These are phyloP conservation scores for Gypsophila paniculata DNA, from an alignment of 179 eudicot genomes.

Conservation along the genomic window DNA sequence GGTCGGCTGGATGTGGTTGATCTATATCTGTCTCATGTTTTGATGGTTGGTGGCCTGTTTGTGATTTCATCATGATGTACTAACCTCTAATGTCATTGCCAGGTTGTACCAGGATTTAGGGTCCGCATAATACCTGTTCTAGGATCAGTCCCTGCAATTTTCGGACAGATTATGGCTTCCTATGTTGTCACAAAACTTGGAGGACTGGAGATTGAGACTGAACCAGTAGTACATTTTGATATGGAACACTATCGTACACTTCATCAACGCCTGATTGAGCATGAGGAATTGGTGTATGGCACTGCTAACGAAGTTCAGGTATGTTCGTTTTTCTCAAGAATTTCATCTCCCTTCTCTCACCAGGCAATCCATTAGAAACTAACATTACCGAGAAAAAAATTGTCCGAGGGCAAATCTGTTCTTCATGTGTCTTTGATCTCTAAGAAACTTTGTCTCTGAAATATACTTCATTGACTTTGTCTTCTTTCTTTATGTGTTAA, in stretches of 20 bases:
- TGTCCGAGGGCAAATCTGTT: not conserved
- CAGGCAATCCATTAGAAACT: not conserved
- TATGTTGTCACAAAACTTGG: conserved; percentile 83
- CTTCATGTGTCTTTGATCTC: not conserved
- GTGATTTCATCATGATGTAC: too few species aligned
- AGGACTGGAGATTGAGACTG: conserved; percentile 68
- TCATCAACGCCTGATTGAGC: conserved; percentile 94
- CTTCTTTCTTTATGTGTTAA: conserved; percentile 29
- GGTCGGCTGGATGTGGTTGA: not conserved
- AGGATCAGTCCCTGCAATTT: conserved; percentile 94
- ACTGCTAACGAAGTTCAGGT: conserved; percentile 82
- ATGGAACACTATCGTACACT: conserved; percentile 76
- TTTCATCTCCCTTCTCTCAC: not conserved
- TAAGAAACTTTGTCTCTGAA: not conserved
- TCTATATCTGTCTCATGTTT: conserved; percentile 5
- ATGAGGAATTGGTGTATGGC: conserved; percentile 80
- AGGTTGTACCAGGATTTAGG: conserved; percentile 97
- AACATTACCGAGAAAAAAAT: not conserved
- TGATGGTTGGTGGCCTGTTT: too few species aligned
- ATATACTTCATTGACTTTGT: not conserved
- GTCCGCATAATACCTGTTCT: conserved; percentile 95
- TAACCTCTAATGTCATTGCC: conserved; percentile 18
- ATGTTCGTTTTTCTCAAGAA: conserved; percentile 15
- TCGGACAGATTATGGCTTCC: conserved; percentile 98
- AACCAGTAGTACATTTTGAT: conserved; percentile 87